Percentiles rank a stretch among this genome's conserved stretches.
Conservation (phyloP, 805 yeast species). For the Saturnispora hagleri region DNA sequence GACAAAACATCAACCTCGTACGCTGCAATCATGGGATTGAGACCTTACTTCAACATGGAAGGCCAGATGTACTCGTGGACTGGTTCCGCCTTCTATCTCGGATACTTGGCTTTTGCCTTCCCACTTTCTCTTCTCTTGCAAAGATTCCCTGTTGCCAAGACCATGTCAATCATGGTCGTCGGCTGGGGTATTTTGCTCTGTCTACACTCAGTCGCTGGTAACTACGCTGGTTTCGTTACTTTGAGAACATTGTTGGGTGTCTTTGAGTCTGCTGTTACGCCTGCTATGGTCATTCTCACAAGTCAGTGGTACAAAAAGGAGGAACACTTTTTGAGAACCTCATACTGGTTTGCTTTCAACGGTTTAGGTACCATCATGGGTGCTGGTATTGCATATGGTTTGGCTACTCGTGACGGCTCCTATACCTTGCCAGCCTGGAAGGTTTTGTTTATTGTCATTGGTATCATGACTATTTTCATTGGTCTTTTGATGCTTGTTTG, state of each 20-base stretch:
- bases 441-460: slow-evolving; percentile 48
- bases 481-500: slow-evolving; percentile 40
- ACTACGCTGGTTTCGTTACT: slow-evolving; percentile 35
- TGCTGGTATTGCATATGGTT: slow-evolving; percentile 47
- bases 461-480: slow-evolving; percentile 44
- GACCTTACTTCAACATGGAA: slow-evolving; percentile 30
- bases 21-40: slow-evolving; percentile 39
- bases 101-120: slow-evolving; percentile 38
- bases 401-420: slow-evolving; percentile 1
- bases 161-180: slow-evolving; percentile 29
- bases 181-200: slow-evolving; percentile 45
- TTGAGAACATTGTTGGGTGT: slow-evolving; percentile 42
- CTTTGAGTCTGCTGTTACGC: slow-evolving; percentile 24
- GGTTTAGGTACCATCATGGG: slow-evolving; percentile 43
- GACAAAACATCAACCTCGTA: slow-evolving; percentile 36
- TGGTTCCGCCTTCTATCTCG: slow-evolving; percentile 29
- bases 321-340: slow-evolving; percentile 23
- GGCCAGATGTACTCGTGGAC: slow-evolving; percentile 43
- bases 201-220: slow-evolving; percentile 36
- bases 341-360: slow-evolving; percentile 23
- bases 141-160: slow-evolving; percentile 29
- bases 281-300: slow-evolving; percentile 28
- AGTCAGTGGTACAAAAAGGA: slow-evolving; percentile 22
- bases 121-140: slow-evolving; percentile 36
- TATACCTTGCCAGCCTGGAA: slow-evolving; percentile 46